These are phyloP conservation scores for Rubroshorea leprosula DNA, from an alignment of 345 rosid species.

Conservation along the genomic window DNA sequence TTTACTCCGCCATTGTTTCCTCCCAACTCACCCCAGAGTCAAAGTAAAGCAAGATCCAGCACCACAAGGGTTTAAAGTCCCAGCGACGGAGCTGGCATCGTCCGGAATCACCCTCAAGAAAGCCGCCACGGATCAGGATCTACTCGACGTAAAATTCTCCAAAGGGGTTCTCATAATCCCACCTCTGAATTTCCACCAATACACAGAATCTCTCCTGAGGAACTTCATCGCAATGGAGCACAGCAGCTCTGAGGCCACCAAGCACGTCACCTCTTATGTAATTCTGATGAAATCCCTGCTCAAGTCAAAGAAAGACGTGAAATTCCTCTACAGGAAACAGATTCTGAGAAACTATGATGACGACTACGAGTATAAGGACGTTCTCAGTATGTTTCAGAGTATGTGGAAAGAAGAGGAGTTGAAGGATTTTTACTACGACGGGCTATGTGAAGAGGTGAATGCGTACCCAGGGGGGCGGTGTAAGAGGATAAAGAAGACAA, in stretches of 20 bases:
- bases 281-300: conserved; percentile 32
- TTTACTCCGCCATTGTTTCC: conserved; percentile 42
- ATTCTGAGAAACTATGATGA: conserved; percentile 24
- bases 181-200: conserved; percentile 19
- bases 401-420: conserved; percentile 19
- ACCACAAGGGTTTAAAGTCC: no score
- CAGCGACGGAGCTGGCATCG: no score
- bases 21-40: conserved; percentile 29
- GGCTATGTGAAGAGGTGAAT: conserved; percentile 34
- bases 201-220: conserved; percentile 40
- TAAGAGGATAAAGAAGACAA: conserved; percentile 12
- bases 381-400: conserved; percentile 23
- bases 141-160: conserved; percentile 35
- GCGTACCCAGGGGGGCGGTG: conserved; percentile 14
- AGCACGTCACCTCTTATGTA: conserved; percentile 38
- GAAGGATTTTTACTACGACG: conserved; percentile 34
- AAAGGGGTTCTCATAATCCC: conserved; percentile 42
- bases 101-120: conserved; percentile 32
- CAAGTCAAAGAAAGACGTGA: conserved; percentile 24
- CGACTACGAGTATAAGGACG: neutral
- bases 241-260: conserved; percentile 13
- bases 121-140: conserved; percentile 23
- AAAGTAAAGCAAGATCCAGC: neutral
- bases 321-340: conserved; percentile 18
- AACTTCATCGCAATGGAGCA: conserved; percentile 45